A percentile compares a stretch with the other conserved stretches of the same genome.
Conservation (phyloP, 202 grass and related monocot species). For the Carex sylvatica region DNA sequence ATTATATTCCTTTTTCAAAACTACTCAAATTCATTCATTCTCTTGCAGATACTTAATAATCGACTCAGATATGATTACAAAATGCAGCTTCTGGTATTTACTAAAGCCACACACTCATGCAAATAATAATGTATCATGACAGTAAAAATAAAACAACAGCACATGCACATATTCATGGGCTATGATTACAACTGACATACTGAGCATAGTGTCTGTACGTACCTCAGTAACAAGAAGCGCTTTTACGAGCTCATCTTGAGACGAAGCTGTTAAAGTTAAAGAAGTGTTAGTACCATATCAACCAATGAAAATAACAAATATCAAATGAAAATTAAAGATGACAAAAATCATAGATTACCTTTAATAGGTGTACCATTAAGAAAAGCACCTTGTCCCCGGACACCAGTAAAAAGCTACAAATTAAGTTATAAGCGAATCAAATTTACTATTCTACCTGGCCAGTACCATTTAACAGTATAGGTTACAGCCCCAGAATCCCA, state of each 20-base stretch:
- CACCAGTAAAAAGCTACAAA: conserved; percentile 65
- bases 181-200: neutral
- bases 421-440: neutral
- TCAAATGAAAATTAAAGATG: conserved; percentile 7
- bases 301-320: conserved; percentile 7
- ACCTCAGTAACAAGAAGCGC: conserved; percentile 98
- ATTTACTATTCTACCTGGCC: neutral
- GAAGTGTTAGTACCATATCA: conserved; percentile 28
- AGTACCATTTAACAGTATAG: neutral
- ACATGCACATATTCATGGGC: neutral
- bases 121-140: neutral
- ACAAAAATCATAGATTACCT: conserved; percentile 41
- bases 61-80: neutral
- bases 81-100: neutral
- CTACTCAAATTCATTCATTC: neutral
- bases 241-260: conserved; percentile 84
- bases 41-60: neutral
- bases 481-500: neutral
- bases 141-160: neutral
- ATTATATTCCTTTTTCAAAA: neutral
- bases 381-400: conserved; percentile 86
- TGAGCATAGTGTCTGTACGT: conserved; percentile 7
- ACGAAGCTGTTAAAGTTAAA: conserved; percentile 56
- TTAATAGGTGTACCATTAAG: conserved; percentile 85
- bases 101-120: neutral